phyloP scores from a whole-genome alignment of 2,329 filamentous ascomycete genomes.

The Furcasterigmium furcatum region DNA sequence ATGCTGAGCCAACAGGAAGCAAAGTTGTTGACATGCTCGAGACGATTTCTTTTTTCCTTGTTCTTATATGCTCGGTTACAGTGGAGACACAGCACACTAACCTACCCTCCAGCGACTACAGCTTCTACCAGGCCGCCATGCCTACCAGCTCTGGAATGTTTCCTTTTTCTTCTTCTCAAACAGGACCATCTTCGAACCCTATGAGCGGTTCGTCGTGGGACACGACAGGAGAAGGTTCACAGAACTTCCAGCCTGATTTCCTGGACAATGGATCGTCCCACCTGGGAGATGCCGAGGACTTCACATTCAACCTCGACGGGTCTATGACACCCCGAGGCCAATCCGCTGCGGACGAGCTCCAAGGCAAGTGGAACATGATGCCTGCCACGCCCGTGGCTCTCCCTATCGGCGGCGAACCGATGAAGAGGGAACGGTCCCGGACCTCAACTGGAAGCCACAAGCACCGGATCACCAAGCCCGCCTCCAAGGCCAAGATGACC shows the following conservation, averaged over 20 bases:
- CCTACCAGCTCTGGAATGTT: constrained; percentile 49
- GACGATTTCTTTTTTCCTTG: constrained; percentile 19
- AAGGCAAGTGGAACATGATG: constrained; percentile 43
- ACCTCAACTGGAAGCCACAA: constrained; percentile 42
- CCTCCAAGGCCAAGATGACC: constrained; percentile 37
- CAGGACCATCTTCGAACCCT: constrained; percentile 56
- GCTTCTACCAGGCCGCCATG: constrained; percentile 50
- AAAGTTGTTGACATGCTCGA: constrained; percentile 54
- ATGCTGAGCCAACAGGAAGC: constrained; percentile 35
- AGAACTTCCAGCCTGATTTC: constrained; percentile 52
- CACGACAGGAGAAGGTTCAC: constrained; percentile 54
- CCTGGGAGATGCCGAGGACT: constrained; percentile 52
- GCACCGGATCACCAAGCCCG: constrained; percentile 37
- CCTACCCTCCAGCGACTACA: constrained; percentile 51
- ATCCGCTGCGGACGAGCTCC: constrained; percentile 42
- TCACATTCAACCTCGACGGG: constrained; percentile 42
- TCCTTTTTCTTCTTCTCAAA: constrained; percentile 57
- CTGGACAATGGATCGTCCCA: constrained; percentile 46
- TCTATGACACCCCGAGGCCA: constrained; percentile 52
- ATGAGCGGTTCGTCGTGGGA: constrained; percentile 53
- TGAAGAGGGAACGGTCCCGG: constrained; percentile 40
- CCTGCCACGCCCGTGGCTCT: constrained; percentile 24
- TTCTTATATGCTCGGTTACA: constrained; percentile 25
- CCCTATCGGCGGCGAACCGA: constrained; percentile 30
- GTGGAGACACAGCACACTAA: constrained; percentile 56